Evolutionary conservation across 192 early-diverging fungal genomes (phyloP), one percentile per base, ranked within the genome.

Genomic region (Backusella liffmaniae): DNA sequence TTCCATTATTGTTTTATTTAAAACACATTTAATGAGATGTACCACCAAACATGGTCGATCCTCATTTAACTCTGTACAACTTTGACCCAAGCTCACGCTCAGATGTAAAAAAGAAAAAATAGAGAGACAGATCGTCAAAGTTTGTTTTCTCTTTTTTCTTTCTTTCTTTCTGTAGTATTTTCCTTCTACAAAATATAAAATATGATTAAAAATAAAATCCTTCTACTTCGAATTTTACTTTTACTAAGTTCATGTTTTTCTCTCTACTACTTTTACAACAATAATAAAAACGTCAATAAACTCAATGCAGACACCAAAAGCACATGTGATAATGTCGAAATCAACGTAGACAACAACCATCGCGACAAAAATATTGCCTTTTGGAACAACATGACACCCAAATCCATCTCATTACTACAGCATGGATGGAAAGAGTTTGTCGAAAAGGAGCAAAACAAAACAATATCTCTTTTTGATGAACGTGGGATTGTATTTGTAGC

Each of bases 401-500:
- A 72, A 16, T 72, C 76, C 1, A 68, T 82, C 9, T 4, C 12
- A 30, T 12, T 35, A 2, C 69, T 78, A 12, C 42, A 36, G 0
- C 26, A 74, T 6, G 68, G 74, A 16, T 82, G 80, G 80, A 67
- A 78, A 56, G 13, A 65, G 1, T 82, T 82, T 32, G n/a, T 82
- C 1, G 21, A 12, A 5, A 37, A 72, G 7, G 69, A 77, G 15
- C 42, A 68, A 15, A 12, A 29, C n/a, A 35, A 66, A 23, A 26
- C 62, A 4, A 32, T 18, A 18, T 44, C 39, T 15, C 37, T 13
- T 4, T 65, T 36, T 21, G 23, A 72, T 18, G 62, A 35, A 7
- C 65, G 69, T 12, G 80, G 80, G 8, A 82, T 82, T 53, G 80
- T 82, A 4, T 68, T 82, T 41, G 76, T 76, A 10, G 76, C 80